Conservation (phyloP, 306 rosid species). For the Erythrophleum fordii region DNA sequence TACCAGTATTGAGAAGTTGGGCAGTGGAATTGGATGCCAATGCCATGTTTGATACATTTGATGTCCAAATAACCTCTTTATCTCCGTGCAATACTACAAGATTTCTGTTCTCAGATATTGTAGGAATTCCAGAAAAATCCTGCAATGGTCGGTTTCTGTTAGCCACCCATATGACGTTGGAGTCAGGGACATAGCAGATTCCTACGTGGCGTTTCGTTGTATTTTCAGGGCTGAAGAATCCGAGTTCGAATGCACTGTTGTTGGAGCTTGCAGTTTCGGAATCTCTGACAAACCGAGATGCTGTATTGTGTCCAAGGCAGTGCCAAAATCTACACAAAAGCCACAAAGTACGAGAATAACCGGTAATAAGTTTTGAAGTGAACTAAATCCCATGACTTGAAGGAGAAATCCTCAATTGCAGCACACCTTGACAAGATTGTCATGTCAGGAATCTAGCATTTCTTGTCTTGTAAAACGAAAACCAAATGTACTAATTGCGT, state of each 20-base stretch:
- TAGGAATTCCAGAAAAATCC: background rate
- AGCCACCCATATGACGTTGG: background rate
- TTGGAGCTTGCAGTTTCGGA: background rate
- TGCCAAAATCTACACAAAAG: background rate
- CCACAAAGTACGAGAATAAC: background rate
- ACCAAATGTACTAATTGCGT: background rate
- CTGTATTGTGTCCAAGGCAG: background rate
- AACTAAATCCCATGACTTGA: background rate
- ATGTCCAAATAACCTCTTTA: background rate
- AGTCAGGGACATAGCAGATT: background rate
- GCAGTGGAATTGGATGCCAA: background rate
- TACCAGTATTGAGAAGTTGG: slow-evolving; percentile 36
- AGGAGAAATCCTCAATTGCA: background rate
- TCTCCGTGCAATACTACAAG: background rate
- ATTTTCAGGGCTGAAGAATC: slow-evolving; percentile 11
- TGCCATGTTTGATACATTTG: slow-evolving; percentile 16
- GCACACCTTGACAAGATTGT: background rate
- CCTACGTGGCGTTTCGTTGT: background rate
- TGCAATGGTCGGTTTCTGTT: background rate
- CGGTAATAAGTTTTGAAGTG: background rate
- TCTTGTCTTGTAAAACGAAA: too few relatives aligned
- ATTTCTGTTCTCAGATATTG: too few relatives aligned
- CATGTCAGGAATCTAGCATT: too few relatives aligned
- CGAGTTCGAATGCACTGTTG: background rate
- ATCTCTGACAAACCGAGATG: background rate